phyloP scores from a whole-genome alignment of 495 filamentous ascomycete genomes.

The Achaetomiella virescens region DNA sequence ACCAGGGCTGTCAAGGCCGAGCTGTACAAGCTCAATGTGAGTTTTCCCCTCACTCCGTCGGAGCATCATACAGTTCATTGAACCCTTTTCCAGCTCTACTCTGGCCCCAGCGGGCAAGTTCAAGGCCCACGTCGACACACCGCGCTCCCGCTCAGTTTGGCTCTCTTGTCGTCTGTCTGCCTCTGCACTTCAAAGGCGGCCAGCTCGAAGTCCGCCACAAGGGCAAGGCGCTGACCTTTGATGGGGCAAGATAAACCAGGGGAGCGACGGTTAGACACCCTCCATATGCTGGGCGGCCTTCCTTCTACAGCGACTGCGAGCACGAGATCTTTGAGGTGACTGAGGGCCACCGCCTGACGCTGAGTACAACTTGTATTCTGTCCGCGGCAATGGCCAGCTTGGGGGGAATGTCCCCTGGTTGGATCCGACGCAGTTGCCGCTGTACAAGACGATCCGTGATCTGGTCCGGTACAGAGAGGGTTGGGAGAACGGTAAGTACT shows the following conservation, averaged over 20 bases:
- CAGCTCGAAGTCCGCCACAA: constrained; percentile 32
- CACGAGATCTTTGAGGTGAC: constrained; percentile 54
- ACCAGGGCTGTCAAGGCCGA: constrained; percentile 34
- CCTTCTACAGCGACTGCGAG: constrained; percentile 57
- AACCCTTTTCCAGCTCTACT: constrained; percentile 30
- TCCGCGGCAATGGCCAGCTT: neutral
- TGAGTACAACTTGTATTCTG: constrained; percentile 53
- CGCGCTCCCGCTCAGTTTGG: constrained; percentile 46
- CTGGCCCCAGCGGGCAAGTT: constrained; percentile 48
- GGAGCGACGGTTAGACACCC: neutral
- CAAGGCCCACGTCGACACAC: constrained; percentile 51
- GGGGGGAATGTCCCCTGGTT: neutral
- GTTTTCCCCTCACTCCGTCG: constrained; percentile 20
- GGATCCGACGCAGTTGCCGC: constrained; percentile 1
- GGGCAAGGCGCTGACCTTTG: constrained; percentile 31
- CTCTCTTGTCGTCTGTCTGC: constrained; percentile 51
- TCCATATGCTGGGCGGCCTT: constrained; percentile 54
- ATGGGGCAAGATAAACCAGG: constrained; percentile 32
- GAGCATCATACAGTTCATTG: constrained; percentile 14
- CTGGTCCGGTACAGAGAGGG: constrained; percentile 9
- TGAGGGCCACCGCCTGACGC: constrained; percentile 46
- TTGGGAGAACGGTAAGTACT: constrained; percentile 5
- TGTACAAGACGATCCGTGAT: constrained; percentile 1
- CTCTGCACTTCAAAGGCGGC: constrained; percentile 41
- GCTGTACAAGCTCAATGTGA: constrained; percentile 53